Evolutionary conservation across 2,329 filamentous ascomycete genomes (phyloP).

Genomic region (Hypoxylon sp.): DNA sequence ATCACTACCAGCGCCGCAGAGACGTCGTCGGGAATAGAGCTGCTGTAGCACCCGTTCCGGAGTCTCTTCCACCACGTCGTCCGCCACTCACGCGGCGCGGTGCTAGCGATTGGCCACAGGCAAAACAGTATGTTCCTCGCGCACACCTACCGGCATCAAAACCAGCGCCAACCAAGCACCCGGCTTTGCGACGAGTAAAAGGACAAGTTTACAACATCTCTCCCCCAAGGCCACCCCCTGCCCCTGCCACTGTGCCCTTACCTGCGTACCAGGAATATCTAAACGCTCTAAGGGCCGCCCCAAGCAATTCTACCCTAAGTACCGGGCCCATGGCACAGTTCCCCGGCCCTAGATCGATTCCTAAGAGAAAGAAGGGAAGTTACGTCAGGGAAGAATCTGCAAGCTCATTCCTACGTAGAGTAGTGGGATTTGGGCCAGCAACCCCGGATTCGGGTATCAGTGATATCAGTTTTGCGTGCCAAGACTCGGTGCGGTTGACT

Average conservation of each 20-base stretch:
- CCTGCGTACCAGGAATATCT: constrained; percentile 45
- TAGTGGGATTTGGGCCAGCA: background rate
- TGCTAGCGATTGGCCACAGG: background rate
- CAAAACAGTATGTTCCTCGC: background rate
- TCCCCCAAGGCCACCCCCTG: constrained; percentile 6
- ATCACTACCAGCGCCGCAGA: constrained; percentile 20
- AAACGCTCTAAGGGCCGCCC: constrained; percentile 31
- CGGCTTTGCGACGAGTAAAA: constrained; percentile 25
- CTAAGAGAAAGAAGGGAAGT: constrained; percentile 12
- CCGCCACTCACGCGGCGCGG: constrained; percentile 2
- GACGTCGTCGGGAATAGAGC: constrained; percentile 10
- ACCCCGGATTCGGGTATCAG: constrained; percentile 19
- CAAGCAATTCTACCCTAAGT: constrained; percentile 3
- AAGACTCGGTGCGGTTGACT: constrained; percentile 18
- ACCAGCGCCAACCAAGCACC: background rate
- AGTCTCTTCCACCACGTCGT: constrained; percentile 15
- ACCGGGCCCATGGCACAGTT: constrained; percentile 9
- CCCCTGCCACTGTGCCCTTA: constrained; percentile 14
- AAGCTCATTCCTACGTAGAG: constrained; percentile 1
- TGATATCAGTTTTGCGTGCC: constrained; percentile 33
- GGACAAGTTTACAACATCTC: constrained; percentile 20
- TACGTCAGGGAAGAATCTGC: background rate
- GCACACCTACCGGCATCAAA: background rate
- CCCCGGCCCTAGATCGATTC: background rate
- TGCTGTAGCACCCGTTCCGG: constrained; percentile 29